Conservation (phyloP, 805 yeast species). For the Metschnikowia lachancei region DNA sequence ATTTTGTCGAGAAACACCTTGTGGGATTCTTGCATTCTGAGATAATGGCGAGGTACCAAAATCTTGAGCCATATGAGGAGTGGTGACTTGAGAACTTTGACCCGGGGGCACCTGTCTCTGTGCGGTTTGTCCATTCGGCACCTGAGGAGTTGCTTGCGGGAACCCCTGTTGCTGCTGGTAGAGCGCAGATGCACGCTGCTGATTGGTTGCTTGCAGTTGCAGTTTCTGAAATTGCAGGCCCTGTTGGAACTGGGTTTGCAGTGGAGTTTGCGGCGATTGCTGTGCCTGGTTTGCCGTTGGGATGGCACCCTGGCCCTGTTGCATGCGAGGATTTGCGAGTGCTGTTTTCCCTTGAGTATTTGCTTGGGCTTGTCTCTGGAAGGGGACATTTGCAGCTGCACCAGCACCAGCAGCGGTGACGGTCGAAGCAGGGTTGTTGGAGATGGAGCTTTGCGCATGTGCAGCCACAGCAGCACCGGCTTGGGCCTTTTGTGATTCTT, state of each 20-base stretch:
- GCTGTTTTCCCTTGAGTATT: background rate
- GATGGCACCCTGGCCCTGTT: conserved; percentile 2
- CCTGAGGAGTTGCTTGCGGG: background rate
- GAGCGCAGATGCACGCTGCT: conserved; percentile 1
- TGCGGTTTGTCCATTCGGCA: background rate
- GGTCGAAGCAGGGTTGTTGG: conserved; percentile 4
- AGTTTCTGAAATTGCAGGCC: conserved; percentile 12
- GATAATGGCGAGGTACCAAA: conserved; percentile 6
- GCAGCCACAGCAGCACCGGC: conserved; percentile 42
- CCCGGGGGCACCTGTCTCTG: conserved; percentile 2
- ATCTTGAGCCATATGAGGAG: conserved; percentile 4
- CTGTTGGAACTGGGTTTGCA: conserved; percentile 11
- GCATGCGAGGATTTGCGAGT: background rate
- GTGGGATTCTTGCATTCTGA: conserved; percentile 7
- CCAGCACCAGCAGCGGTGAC: background rate
- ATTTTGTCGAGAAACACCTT: conserved; percentile 3
- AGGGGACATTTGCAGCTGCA: background rate
- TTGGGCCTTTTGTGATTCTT: conserved; percentile 43
- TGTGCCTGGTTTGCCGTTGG: conserved; percentile 3
- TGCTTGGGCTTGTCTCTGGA: background rate
- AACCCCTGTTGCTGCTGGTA: conserved; percentile 8
- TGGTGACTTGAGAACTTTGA: background rate
- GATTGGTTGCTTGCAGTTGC: conserved; percentile 6
- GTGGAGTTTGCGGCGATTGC: conserved; percentile 4
- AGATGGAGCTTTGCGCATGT: conserved; percentile 24